A percentile compares a stretch with the other conserved stretches of the same genome.
Conservation (phyloP, 768 basidiomycete genomes). For the Lactarius vividus region DNA sequence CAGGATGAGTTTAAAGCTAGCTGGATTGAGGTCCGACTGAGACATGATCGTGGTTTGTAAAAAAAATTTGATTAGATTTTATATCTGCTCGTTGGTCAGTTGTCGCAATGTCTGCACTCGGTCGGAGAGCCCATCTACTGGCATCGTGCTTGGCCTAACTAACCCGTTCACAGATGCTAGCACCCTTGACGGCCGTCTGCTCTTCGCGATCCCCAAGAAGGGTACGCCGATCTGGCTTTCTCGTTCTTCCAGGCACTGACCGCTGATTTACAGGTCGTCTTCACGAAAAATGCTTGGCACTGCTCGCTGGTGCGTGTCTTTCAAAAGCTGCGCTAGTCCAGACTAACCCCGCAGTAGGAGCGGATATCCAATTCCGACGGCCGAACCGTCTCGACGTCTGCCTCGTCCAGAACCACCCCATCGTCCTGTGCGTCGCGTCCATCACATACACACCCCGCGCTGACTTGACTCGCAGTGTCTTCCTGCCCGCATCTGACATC, state of each 20-base stretch:
- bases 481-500: constrained; percentile 95
- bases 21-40: constrained; percentile 31
- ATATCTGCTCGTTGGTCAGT: not conserved
- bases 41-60: not conserved
- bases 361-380: constrained; percentile 92
- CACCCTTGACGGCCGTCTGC: constrained; percentile 74
- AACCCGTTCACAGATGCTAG: constrained; percentile 54
- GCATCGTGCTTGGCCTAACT: not conserved
- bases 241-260: not conserved
- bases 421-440: constrained; percentile 70
- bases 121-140: not conserved
- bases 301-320: constrained; percentile 64
- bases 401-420: constrained; percentile 88
- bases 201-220: constrained; percentile 99
- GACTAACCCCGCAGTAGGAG: constrained; percentile 49
- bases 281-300: constrained; percentile 83
- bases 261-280: constrained; percentile 59
- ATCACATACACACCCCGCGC: not conserved
- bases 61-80: not conserved
- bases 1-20: constrained; percentile 74
- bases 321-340: not conserved
- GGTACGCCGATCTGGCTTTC: constrained; percentile 42
- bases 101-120: constrained; percentile 6
- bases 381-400: constrained; percentile 88
- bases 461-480: constrained; percentile 56